Base-by-base conservation (phyloP, 106 monocot genomes). In the Agapanthus africanus region DNA sequence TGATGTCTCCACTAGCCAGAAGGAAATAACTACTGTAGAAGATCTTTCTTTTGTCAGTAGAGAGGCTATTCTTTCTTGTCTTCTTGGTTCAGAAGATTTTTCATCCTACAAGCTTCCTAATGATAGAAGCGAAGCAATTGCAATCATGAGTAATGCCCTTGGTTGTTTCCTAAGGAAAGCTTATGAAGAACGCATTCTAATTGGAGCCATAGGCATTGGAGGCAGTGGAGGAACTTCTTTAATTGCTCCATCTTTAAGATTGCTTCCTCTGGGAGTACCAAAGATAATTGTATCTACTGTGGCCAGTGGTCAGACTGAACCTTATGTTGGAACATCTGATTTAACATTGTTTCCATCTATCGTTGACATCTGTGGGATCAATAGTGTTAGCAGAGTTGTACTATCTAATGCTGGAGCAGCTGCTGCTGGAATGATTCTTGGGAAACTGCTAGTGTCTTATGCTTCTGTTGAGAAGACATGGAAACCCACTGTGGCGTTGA, bases 201-300 rank as follows among this genome's bases (percentile, higher is more conserved):
- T 66, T 44, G 95, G 86, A 56, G 86, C 82, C 44, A 66, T 95
- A 35, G 91, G 95, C 40, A 57, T 95, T 57, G 95, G 91, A 50
- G 95, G 95, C 26, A 91, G 91, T 61, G 88, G 95, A 15, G 91
- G 95, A 63, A 91, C 95, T 61, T 70, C 95, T 25, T 59, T 95
- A 37, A 76, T 91, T 51, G 73, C 95, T 59, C 86, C 88, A 65
- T 91, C 95, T 34, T 54, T 95, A 27, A 86, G 82, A 87, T 79
- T 82, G 70, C 82, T 91, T 54, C 91, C 91, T 49, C 68, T 93
- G 4, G 88, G 94, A 59, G 63, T 94, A 11, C 95, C 95, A 49
- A 95, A 95, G 79, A 35, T 95, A 23, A 88, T 95, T 51, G 85
- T 95, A 38, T 91, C 95, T 26, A 95, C 95, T 62, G 88, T 95